Evolutionary conservation across 1,284 basidiomycete species (phyloP).

Genomic region (Boletus sp.): DNA sequence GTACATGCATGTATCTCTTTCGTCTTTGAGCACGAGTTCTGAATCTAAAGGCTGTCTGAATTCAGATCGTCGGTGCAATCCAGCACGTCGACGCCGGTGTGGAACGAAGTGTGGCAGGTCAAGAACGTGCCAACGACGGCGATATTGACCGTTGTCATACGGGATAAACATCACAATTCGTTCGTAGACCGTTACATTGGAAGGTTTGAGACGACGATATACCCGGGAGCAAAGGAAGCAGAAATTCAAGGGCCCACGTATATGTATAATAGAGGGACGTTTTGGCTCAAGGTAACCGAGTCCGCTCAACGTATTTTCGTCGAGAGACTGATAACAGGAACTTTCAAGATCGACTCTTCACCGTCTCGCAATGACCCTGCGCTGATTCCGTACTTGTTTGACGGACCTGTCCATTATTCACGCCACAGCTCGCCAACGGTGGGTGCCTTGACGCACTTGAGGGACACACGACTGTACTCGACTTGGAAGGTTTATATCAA

Average conservation of each 20-base stretch:
- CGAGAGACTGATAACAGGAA: slow-evolving; percentile 14
- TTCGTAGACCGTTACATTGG: slow-evolving; percentile 63
- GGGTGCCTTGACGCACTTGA: slow-evolving; percentile 55
- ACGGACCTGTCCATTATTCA: slow-evolving; percentile 69
- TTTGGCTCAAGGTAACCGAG: slow-evolving; percentile 59
- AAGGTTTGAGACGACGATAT: slow-evolving; percentile 51
- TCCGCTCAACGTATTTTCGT: neutral
- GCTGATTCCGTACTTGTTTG: slow-evolving; percentile 56
- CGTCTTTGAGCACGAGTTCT: neutral
- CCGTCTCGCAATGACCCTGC: slow-evolving; percentile 38
- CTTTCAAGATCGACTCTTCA: slow-evolving; percentile 39
- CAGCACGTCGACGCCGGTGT: slow-evolving; percentile 58
- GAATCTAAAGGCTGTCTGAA: neutral
- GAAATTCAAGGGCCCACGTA: slow-evolving; percentile 52
- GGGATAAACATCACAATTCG: slow-evolving; percentile 62
- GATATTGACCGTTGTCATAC: slow-evolving; percentile 50
- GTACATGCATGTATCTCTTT: slow-evolving; percentile 48
- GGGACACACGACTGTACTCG: slow-evolving; percentile 65
- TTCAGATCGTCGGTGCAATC: slow-evolving; percentile 60
- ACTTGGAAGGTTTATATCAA: slow-evolving; percentile 76
- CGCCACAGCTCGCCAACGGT: slow-evolving; percentile 66
- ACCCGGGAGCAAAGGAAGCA: slow-evolving; percentile 55
- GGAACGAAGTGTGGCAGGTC: slow-evolving; percentile 70
- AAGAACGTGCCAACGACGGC: slow-evolving; percentile 68
- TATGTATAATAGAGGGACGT: slow-evolving; percentile 50